Evolutionary conservation across 768 basidiomycete species (phyloP), one percentile per base, ranked within the genome.

Genomic region (Lactarius hengduanensis): DNA sequence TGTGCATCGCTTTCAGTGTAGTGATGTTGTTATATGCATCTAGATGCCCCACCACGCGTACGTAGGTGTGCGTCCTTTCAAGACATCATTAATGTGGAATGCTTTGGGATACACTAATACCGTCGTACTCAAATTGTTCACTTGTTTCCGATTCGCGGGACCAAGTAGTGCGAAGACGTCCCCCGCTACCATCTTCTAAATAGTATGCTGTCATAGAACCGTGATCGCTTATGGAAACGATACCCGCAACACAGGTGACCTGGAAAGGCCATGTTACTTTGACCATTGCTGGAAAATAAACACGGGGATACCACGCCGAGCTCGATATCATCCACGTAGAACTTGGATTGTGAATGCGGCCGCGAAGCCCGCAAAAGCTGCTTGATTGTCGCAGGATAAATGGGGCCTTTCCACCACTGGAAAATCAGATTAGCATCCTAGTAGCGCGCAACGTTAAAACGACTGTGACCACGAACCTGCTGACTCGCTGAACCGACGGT

Each of bases 241-340:
- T 73, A 68, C 79, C 77, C 1, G 85, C 85, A 32, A 86, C 85
- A 69, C 86, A 79, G 47, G 78, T 76, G n/a, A 89, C 74, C 75
- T 82, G 69, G n/a, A 50, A 11, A 30, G 10, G 22, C 30, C 55
- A 38, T 60, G 57, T 63, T 55, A 58, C 20, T 26, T 38, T 10
- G 18, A 47, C 36, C 34, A 28, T 67, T 22, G 16, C 34, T 26
- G 6, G n/a, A 55, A 43, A 30, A 56, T 59, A 38, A 41, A 20
- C 26, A 47, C 8, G 20, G 28, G 20, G 6, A 59, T 62, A 69
- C 66, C 65, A n/a, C 38, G 26, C 63, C 59, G 53, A 69, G 43
- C 53, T 63, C 36, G 41, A 68, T 61, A 54, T 57, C 66, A 38
- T 68, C 60, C 26, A 69, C 32, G 34, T n/a, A 63, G 47, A 66